Conservation (phyloP, 495 filamentous ascomycete genomes). For the Cenococcum geophilum region DNA sequence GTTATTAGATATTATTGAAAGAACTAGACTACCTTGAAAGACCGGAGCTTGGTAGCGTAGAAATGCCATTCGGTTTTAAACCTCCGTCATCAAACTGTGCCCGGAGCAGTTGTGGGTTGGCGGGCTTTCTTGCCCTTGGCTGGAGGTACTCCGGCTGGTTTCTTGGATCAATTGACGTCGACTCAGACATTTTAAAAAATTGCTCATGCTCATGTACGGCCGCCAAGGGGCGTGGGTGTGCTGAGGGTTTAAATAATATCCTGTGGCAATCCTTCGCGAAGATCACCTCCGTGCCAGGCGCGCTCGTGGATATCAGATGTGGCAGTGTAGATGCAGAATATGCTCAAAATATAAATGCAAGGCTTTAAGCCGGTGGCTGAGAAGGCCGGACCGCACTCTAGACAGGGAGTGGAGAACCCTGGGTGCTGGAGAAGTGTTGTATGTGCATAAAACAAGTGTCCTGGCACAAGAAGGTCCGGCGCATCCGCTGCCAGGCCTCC, state of each 20-base stretch:
- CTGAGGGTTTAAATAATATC: slow-evolving; percentile 8
- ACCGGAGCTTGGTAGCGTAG: slow-evolving; percentile 13
- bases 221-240: slow-evolving; percentile 1
- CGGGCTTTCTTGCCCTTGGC: slow-evolving; percentile 26
- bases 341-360: not conserved
- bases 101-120: slow-evolving; percentile 17
- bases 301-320: slow-evolving; percentile 12
- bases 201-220: slow-evolving; percentile 7
- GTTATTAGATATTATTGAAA: not conserved
- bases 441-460: no score
- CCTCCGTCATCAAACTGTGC: slow-evolving; percentile 15
- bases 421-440: no score
- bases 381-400: not conserved
- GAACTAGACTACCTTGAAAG: slow-evolving; percentile 23
- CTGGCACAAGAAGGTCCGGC: no score
- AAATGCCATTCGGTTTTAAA: slow-evolving; percentile 16
- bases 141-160: slow-evolving; percentile 17
- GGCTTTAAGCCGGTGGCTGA: slow-evolving; percentile 8
- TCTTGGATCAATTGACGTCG: slow-evolving; percentile 18
- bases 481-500: no score
- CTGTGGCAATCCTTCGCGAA: slow-evolving; percentile 3
- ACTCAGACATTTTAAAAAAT: slow-evolving; percentile 22
- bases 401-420: no score
- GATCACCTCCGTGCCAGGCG: slow-evolving; percentile 13
- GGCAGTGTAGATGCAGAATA: slow-evolving; percentile 12